Percentiles rank a stretch among this genome's conserved stretches.
Conservation (phyloP, 306 rosid genomes). For the Malus asiatica region DNA sequence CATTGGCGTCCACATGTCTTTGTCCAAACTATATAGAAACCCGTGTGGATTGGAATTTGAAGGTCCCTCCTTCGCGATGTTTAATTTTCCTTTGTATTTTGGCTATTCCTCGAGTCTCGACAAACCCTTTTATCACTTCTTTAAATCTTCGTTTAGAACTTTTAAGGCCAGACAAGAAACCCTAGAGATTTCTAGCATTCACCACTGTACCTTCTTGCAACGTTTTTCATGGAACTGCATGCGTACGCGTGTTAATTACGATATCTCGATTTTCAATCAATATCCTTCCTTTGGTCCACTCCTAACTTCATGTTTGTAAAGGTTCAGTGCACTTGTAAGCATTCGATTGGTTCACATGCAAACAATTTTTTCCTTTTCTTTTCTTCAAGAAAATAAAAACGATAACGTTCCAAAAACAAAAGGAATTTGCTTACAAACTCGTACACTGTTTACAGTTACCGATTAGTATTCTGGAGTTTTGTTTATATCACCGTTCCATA, state of each 20-base stretch:
- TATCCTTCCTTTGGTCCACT: neutral
- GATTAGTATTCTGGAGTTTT: neutral
- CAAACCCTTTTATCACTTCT: neutral
- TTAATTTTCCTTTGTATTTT: neutral
- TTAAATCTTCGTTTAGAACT: neutral
- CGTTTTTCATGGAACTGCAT: neutral
- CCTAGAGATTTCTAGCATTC: neutral
- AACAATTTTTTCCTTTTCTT: neutral
- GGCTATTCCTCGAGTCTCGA: neutral
- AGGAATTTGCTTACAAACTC: neutral
- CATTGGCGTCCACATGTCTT: constrained; percentile 27
- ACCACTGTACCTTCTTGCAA: neutral
- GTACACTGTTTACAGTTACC: neutral
- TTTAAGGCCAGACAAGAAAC: neutral
- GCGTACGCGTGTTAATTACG: neutral
- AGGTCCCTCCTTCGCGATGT: neutral
- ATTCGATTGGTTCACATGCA: neutral
- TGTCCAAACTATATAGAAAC: constrained; percentile 14
- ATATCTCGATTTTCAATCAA: neutral
- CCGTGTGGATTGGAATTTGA: constrained; percentile 5
- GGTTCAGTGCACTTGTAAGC: constrained; percentile 2
- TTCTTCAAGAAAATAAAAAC: neutral
- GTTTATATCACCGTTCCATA: neutral
- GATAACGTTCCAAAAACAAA: neutral
- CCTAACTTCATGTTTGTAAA: constrained; percentile 1